Conservation (phyloP, 768 basidiomycete genomes). For the Sporobolomyces pararoseus region DNA sequence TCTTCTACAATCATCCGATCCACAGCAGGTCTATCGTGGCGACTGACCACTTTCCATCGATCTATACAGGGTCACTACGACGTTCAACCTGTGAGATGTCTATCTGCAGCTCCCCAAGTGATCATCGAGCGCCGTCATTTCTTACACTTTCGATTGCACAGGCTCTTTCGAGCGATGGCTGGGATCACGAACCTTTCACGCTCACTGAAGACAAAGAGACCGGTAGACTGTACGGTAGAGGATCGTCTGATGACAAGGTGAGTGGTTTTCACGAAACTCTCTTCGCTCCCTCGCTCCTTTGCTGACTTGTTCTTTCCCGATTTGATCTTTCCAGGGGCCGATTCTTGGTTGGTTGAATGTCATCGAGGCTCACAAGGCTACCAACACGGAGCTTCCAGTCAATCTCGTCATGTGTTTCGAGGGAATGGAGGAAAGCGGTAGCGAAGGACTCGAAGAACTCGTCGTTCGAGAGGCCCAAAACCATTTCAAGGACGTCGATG, state of each 20-base stretch:
- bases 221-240: slow-evolving; percentile 73
- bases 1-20: no score
- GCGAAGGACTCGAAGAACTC: slow-evolving; percentile 82
- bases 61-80: slow-evolving; percentile 64
- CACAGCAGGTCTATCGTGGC: no score
- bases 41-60: not conserved
- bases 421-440: slow-evolving; percentile 93
- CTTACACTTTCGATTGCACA: slow-evolving; percentile 14
- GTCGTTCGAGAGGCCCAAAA: slow-evolving; percentile 68
- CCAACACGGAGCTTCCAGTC: slow-evolving; percentile 70
- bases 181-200: slow-evolving; percentile 79
- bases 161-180: slow-evolving; percentile 65
- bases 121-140: not conserved
- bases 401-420: slow-evolving; percentile 90
- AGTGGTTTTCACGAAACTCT: not conserved
- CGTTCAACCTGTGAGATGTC: slow-evolving; percentile 69
- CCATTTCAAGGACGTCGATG: slow-evolving; percentile 84
- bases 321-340: not conserved
- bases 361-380: slow-evolving; percentile 71
- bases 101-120: slow-evolving; percentile 44
- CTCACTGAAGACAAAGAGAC: slow-evolving; percentile 59
- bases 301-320: not conserved
- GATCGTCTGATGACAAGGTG: slow-evolving; percentile 82
- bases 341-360: slow-evolving; percentile 49
- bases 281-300: not conserved